A percentile compares a stretch with the other conserved stretches of the same genome.
Evolutionary conservation across 371 early-diverging fungal species (phyloP).

Genomic region (Cokeromyces recurvatus): DNA sequence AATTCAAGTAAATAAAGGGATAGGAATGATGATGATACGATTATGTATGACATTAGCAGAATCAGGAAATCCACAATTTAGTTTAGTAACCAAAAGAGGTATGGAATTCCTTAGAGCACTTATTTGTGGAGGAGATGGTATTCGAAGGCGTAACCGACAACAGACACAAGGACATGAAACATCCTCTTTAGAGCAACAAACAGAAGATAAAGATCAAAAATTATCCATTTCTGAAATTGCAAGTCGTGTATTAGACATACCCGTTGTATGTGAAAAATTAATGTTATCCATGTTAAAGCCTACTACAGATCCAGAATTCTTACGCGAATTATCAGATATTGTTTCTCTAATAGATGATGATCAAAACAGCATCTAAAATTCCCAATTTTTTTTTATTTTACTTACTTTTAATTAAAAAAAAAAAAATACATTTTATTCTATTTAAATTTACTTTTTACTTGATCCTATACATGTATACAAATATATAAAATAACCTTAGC

Average conservation of each 20-base stretch:
- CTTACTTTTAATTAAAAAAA: too few relatives aligned
- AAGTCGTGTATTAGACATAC: slow-evolving; percentile 35
- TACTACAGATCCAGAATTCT: slow-evolving; percentile 36
- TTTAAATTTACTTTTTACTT: too few relatives aligned
- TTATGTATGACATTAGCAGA: slow-evolving; percentile 51
- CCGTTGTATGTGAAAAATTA: slow-evolving; percentile 31
- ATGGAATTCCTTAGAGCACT: slow-evolving; percentile 40
- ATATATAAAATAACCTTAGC: too few relatives aligned
- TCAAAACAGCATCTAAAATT: too few relatives aligned
- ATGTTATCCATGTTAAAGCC: slow-evolving; percentile 43
- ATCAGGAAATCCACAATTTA: slow-evolving; percentile 40
- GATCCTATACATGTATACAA: too few relatives aligned
- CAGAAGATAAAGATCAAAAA: slow-evolving; percentile 9
- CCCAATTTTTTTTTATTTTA: too few relatives aligned
- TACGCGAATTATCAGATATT: slow-evolving; percentile 39
- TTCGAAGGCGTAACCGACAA: slow-evolving; percentile 17
- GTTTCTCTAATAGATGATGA: slow-evolving; percentile 40
- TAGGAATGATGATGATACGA: slow-evolving; percentile 42
- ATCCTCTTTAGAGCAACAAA: neutral
- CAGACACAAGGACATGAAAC: slow-evolving; percentile 6
- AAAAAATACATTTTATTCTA: too few relatives aligned
- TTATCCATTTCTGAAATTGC: slow-evolving; percentile 18
- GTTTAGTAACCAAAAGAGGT: slow-evolving; percentile 33
- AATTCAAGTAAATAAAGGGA: slow-evolving; percentile 34
- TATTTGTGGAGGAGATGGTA: slow-evolving; percentile 35